These are phyloP conservation scores for Fusarium pilosicola DNA, from an alignment of 2,329 filamentous ascomycete genomes.

Conservation along the genomic window DNA sequence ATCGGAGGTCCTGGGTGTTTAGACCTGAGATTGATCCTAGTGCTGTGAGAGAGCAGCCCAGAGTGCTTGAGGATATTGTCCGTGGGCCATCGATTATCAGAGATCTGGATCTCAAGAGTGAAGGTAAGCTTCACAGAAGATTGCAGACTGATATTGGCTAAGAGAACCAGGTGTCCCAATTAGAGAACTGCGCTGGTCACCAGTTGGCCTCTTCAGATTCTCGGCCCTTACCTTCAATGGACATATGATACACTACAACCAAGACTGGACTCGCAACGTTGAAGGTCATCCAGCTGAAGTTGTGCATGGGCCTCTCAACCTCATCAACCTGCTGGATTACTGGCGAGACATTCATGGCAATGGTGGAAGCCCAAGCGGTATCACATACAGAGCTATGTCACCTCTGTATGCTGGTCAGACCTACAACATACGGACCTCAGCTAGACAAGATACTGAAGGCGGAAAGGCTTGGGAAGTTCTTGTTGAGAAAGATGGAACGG, in stretches of 20 bases:
- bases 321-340: constrained; percentile 77
- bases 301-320: constrained; percentile 82
- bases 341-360: constrained; percentile 62
- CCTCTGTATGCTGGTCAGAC: constrained; percentile 76
- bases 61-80: constrained; percentile 15
- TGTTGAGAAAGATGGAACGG: constrained; percentile 54
- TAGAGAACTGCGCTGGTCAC: constrained; percentile 55
- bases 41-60: constrained; percentile 12
- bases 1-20: constrained; percentile 64
- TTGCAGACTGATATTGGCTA: not conserved
- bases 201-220: constrained; percentile 76
- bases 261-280: constrained; percentile 68
- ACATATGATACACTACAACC: constrained; percentile 85
- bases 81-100: constrained; percentile 40
- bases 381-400: constrained; percentile 75
- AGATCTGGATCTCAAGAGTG: constrained; percentile 33
- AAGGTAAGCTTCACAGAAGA: not conserved
- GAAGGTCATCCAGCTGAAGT: constrained; percentile 78
- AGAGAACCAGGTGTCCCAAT: constrained; percentile 30
- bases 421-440: constrained; percentile 68
- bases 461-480: constrained; percentile 55
- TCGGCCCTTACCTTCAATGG: constrained; percentile 87
- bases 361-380: constrained; percentile 45
- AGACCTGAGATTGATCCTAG: constrained; percentile 48
- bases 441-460: constrained; percentile 49